phyloP scores from a whole-genome alignment of 169 alveolate species.

The Miamiensis avidus region DNA sequence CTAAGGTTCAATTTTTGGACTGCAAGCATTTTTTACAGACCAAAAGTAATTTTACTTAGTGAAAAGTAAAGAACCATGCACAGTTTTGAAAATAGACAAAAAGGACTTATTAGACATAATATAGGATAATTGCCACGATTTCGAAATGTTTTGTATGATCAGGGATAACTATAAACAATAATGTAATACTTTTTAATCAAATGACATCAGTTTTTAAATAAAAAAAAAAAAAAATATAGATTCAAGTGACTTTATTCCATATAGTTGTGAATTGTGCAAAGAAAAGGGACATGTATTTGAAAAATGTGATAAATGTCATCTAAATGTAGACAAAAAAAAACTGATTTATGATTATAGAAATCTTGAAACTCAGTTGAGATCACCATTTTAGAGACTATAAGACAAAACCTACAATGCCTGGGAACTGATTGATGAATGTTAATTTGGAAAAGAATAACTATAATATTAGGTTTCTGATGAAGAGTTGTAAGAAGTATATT shows the following conservation, averaged over 20 bases:
- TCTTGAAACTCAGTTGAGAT: background rate
- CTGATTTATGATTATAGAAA: background rate
- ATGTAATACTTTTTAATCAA: background rate
- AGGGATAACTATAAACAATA: background rate
- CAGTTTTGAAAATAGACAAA: no score
- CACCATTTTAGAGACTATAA: background rate
- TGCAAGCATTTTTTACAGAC: background rate
- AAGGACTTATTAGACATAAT: no score
- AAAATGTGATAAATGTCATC: background rate
- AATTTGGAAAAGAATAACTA: background rate
- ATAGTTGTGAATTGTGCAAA: background rate
- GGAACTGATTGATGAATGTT: background rate
- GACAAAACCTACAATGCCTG: background rate
- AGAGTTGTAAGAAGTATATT: background rate
- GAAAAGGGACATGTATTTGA: background rate
- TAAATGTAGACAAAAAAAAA: no score
- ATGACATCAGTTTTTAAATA: no score
- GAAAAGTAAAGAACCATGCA: no score
- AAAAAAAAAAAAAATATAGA: no score
- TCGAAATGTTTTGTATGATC: background rate
- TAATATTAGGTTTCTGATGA: background rate
- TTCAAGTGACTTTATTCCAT: background rate
- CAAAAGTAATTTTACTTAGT: no score
- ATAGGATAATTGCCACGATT: background rate
- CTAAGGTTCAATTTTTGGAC: background rate